Percentiles rank a stretch among this genome's conserved stretches.
These are phyloP conservation scores for Pleodorina starrii DNA, from an alignment of 139 green algal genomes.

Conservation along the genomic window DNA sequence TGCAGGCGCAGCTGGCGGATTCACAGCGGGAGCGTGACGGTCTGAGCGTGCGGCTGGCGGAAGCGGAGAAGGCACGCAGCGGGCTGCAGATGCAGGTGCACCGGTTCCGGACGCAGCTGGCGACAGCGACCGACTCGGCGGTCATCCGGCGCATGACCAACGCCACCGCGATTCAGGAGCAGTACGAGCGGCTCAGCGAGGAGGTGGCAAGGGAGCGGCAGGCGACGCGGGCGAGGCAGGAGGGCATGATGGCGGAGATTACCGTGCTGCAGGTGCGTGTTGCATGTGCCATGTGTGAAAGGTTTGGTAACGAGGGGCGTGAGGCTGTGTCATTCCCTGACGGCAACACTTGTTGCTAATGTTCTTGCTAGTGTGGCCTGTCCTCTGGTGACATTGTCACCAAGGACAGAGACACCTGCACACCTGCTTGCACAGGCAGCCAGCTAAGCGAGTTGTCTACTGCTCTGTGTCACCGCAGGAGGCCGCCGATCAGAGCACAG, in stretches of 20 bases:
- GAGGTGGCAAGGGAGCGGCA: background rate
- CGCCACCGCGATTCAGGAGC: constrained; percentile 1
- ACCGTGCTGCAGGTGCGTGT: background rate
- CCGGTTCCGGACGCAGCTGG: background rate
- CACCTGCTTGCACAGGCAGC: no score
- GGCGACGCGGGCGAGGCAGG: background rate
- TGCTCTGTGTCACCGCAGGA: background rate
- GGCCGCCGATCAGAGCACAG: background rate
- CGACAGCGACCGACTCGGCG: background rate
- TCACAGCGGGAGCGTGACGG: no score
- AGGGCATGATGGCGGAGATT: background rate
- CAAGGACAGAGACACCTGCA: no score
- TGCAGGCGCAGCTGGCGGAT: background rate
- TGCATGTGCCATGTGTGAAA: no score
- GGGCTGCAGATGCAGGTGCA: background rate
- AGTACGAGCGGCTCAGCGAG: background rate
- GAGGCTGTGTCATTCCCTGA: no score
- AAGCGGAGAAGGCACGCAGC: background rate
- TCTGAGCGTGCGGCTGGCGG: background rate
- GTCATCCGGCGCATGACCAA: constrained; percentile 38
- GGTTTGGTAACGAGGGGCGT: no score
- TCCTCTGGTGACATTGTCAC: no score
- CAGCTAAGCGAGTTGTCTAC: no score
- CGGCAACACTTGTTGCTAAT: no score
- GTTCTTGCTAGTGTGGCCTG: no score